phyloP scores from a whole-genome alignment of 2,329 filamentous ascomycete genomes.

The Sporothrix schenckii region DNA sequence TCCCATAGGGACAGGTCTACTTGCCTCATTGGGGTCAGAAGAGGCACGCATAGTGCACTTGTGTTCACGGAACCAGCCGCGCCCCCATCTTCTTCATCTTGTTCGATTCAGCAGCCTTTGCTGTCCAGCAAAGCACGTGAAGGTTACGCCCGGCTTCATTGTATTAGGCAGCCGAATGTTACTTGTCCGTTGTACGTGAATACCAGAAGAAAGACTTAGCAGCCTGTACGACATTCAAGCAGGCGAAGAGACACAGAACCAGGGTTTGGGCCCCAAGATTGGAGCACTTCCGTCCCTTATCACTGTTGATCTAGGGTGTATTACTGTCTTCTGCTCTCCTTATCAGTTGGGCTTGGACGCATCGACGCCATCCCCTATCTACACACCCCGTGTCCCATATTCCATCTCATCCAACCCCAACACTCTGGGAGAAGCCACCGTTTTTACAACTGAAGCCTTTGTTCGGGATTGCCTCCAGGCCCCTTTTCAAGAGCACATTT shows the following conservation, averaged over 20 bases:
- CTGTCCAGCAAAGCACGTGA: no score
- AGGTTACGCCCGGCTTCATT: background rate
- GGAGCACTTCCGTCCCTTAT: constrained; percentile 20
- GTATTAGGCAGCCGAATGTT: background rate
- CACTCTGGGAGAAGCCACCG: background rate
- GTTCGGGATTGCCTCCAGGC: constrained; percentile 14
- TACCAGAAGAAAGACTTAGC: background rate
- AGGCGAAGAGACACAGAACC: background rate
- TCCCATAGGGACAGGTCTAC: background rate
- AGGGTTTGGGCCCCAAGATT: background rate
- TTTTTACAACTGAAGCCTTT: constrained; percentile 4
- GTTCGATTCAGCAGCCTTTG: background rate
- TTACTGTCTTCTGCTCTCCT: background rate
- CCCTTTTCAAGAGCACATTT: background rate
- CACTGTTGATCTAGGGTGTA: constrained; percentile 10
- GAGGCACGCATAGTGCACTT: background rate
- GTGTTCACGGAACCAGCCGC: constrained; percentile 18
- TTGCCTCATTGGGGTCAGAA: constrained; percentile 13
- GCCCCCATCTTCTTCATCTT: background rate
- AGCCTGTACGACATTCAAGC: background rate
- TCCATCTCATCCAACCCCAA: constrained; percentile 2
- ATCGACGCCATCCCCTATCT: constrained; percentile 17
- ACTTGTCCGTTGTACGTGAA: background rate
- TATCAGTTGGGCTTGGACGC: constrained; percentile 24
- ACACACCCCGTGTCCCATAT: constrained; percentile 26